Evolutionary conservation across 176 grass and related monocot genomes (phyloP).

Genomic region (Microstegium vimineum): DNA sequence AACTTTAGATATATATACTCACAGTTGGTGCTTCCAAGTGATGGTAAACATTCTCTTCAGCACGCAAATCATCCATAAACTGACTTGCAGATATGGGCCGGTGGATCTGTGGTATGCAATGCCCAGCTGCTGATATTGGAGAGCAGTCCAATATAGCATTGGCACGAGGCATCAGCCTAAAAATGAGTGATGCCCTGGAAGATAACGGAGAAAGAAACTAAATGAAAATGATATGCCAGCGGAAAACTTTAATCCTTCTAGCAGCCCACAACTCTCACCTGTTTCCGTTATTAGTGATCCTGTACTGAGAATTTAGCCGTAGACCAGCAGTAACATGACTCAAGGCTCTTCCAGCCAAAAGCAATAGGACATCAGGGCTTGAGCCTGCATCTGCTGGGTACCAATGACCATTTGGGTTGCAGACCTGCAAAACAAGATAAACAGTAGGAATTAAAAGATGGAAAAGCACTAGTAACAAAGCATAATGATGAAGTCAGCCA

Average conservation of each 20-base stretch:
- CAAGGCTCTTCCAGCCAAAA: constrained; percentile 71
- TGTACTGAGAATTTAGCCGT: constrained; percentile 48
- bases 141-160: constrained; percentile 74
- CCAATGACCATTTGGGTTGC: constrained; percentile 74
- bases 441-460: constrained; percentile 17
- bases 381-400: constrained; percentile 55
- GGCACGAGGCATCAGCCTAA: constrained; percentile 68
- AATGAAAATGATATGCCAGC: constrained; percentile 9
- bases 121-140: constrained; percentile 60
- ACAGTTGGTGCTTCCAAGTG: constrained; percentile 52
- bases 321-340: constrained; percentile 73
- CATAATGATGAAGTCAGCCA: background rate
- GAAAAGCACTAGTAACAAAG: background rate
- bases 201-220: background rate
- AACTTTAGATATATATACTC: constrained; percentile 33
- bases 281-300: constrained; percentile 28
- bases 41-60: constrained; percentile 52
- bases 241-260: constrained; percentile 7
- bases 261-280: constrained; percentile 16
- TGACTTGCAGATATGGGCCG: constrained; percentile 63
- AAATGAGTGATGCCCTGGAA: constrained; percentile 74
- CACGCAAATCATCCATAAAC: constrained; percentile 59
- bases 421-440: constrained; percentile 62
- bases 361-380: constrained; percentile 44
- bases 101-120: constrained; percentile 58